Evolutionary conservation across 345 rosid genomes (phyloP), one percentile per base, ranked within the genome.

Genomic region (Clarkia xantiana): DNA sequence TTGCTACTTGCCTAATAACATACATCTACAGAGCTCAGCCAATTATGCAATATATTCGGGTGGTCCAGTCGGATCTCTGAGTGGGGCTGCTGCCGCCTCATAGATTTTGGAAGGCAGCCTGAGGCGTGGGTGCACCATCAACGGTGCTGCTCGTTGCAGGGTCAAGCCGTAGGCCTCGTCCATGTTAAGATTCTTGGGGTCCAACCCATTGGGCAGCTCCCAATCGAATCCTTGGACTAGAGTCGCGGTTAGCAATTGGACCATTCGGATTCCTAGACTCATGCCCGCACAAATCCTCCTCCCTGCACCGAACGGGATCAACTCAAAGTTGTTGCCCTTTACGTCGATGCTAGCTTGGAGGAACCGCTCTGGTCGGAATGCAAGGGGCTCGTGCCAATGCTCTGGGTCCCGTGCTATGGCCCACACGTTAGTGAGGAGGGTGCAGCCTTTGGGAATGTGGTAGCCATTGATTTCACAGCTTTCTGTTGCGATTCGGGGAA

Each of bases 261-360:
- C 76, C 2, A 80, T 44, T 39, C 67, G 54, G 11, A 74, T 62
- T 4, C 78, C 82, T 76, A 80, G 74, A 58, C 83, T 74, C 7
- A 74, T 61, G 44, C 86, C 78, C 0, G 71, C 80, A 53, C 83
- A 80, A 11, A 76, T 70, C 51, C 83, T 67, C 45, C 78, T 53
- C 1, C 80, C 75, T 0, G 76, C 74, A 0, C 82, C 80, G n/a
- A 80, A 80, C 2, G 82, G 82, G 42, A 76, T 71, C n/a, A 76
- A 46, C 67, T 74, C 77, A 36, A 80, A 80, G 40, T 72, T 65
- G 49, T 70, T 64, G 10, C 84, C 84, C 16, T 63, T 23, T 0
- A 76, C 70, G 18, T 75, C 68, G 1, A 72, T 62, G 42, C 64
- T 65, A 5, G 64, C 51, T 9, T 62, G 46, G 23, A 76, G 12